Percentiles rank a stretch among this genome's conserved stretches.
These are phyloP conservation scores for Cephalotrichum gorgonifer DNA, from an alignment of 2,329 filamentous ascomycete genomes.

Conservation along the genomic window DNA sequence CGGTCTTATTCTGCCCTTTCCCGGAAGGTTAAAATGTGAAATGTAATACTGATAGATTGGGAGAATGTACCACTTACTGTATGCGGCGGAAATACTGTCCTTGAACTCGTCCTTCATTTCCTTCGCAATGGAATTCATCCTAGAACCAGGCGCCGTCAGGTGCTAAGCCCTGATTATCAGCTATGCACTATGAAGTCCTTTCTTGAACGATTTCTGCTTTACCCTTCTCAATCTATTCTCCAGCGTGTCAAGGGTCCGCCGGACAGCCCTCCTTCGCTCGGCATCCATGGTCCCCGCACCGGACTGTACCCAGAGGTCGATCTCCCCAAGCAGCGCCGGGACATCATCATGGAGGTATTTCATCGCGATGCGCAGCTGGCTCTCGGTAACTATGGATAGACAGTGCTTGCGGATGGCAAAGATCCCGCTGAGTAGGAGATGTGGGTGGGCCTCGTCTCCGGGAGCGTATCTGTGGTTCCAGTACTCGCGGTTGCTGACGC, in stretches of 20 bases:
- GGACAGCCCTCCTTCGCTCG: slow-evolving; percentile 23
- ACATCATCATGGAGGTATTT: slow-evolving; percentile 29
- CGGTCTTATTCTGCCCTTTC: too few species aligned
- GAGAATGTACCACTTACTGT: too few species aligned
- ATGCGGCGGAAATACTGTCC: too few species aligned
- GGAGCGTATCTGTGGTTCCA: slow-evolving; percentile 21
- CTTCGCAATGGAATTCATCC: too few species aligned
- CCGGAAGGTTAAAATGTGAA: too few species aligned
- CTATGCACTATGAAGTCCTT: not conserved
- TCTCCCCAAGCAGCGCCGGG: slow-evolving; percentile 26
- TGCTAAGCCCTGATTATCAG: not conserved
- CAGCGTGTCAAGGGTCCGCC: slow-evolving; percentile 19
- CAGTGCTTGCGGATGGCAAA: slow-evolving; percentile 28
- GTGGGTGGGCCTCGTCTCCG: slow-evolving; percentile 14
- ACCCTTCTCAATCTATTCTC: slow-evolving; percentile 21
- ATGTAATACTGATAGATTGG: too few species aligned
- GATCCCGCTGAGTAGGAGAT: slow-evolving; percentile 33
- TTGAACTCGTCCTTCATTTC: too few species aligned
- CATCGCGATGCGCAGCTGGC: slow-evolving; percentile 22
- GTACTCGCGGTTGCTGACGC: slow-evolving; percentile 33
- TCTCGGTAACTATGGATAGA: slow-evolving; percentile 31
- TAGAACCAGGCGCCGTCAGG: too few species aligned
- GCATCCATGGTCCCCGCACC: slow-evolving; percentile 24
- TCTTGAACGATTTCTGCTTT: slow-evolving; percentile 5
- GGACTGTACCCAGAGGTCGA: slow-evolving; percentile 32